phyloP scores from a whole-genome alignment of 768 basidiomycete species.

The Boletus reticuloceps region DNA sequence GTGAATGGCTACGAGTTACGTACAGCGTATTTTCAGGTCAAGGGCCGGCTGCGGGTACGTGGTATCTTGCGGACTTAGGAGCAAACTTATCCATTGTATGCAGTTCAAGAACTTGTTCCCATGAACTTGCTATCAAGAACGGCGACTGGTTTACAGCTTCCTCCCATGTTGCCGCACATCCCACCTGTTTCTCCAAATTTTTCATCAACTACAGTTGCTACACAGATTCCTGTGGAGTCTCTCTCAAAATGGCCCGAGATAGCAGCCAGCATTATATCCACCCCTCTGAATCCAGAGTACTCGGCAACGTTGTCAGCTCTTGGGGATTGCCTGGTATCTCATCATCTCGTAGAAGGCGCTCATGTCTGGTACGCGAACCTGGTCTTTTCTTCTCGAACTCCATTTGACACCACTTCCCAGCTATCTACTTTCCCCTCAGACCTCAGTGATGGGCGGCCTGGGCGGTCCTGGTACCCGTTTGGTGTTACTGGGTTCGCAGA shows the following conservation, averaged over 20 bases:
- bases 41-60: slow-evolving; percentile 68
- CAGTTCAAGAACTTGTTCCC: slow-evolving; percentile 76
- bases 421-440: slow-evolving; percentile 84
- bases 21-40: slow-evolving; percentile 86
- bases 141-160: slow-evolving; percentile 38
- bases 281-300: slow-evolving; percentile 62
- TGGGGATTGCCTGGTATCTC: slow-evolving; percentile 74
- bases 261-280: slow-evolving; percentile 77
- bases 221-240: slow-evolving; percentile 57
- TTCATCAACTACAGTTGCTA: slow-evolving; percentile 38
- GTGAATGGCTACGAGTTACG: slow-evolving; percentile 74
- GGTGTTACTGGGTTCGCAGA: slow-evolving; percentile 68
- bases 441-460: slow-evolving; percentile 69
- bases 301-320: slow-evolving; percentile 77
- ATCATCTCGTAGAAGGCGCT: slow-evolving; percentile 79
- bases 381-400: neutral
- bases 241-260: slow-evolving; percentile 84
- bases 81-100: slow-evolving; percentile 3
- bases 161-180: slow-evolving; percentile 32
- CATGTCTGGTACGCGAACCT: slow-evolving; percentile 72
- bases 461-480: slow-evolving; percentile 67
- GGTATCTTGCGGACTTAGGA: neutral
- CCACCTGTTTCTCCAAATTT: slow-evolving; percentile 71
- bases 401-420: slow-evolving; percentile 37
- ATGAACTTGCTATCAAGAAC: slow-evolving; percentile 47